These are phyloP conservation scores for Atkinsonella texensis DNA, from an alignment of 2,329 filamentous ascomycete species.

Conservation along the genomic window DNA sequence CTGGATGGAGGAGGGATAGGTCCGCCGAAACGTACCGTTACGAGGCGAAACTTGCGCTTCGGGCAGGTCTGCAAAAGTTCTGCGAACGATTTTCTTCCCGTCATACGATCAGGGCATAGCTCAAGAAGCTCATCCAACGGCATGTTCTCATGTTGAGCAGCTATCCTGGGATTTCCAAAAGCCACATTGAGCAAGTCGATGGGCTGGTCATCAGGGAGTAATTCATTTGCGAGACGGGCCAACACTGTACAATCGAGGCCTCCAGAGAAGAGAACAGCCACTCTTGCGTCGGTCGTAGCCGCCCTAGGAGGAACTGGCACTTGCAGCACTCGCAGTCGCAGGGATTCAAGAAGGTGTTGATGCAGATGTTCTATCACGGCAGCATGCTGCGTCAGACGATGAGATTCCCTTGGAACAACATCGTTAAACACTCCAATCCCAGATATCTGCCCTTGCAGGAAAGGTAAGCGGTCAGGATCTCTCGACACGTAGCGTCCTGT, in stretches of 20 bases:
- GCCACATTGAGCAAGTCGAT: constrained; percentile 93
- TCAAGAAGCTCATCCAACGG: constrained; percentile 48
- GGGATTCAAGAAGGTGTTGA: constrained; percentile 44
- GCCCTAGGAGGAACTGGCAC: constrained; percentile 46
- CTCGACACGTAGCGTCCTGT: neutral
- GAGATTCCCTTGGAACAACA: constrained; percentile 24
- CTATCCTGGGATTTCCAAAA: constrained; percentile 81
- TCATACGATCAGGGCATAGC: constrained; percentile 79
- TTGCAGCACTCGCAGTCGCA: constrained; percentile 51
- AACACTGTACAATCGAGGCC: constrained; percentile 87
- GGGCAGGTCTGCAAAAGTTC: constrained; percentile 64
- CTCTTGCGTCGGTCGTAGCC: constrained; percentile 29
- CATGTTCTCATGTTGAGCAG: constrained; percentile 34
- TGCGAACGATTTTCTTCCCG: constrained; percentile 66
- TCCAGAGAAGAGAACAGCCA: constrained; percentile 85
- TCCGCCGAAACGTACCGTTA: constrained; percentile 40
- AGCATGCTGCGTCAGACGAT: constrained; percentile 20
- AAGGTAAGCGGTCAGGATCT: constrained; percentile 27
- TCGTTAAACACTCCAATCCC: constrained; percentile 42
- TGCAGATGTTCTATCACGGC: constrained; percentile 41
- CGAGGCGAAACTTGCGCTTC: constrained; percentile 65
- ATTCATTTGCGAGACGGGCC: constrained; percentile 66
- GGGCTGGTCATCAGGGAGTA: constrained; percentile 53
- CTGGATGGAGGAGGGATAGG: neutral
- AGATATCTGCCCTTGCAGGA: constrained; percentile 30